phyloP scores from a whole-genome alignment of 257 asterid genomes.

The Ajuga chamaepitys region DNA sequence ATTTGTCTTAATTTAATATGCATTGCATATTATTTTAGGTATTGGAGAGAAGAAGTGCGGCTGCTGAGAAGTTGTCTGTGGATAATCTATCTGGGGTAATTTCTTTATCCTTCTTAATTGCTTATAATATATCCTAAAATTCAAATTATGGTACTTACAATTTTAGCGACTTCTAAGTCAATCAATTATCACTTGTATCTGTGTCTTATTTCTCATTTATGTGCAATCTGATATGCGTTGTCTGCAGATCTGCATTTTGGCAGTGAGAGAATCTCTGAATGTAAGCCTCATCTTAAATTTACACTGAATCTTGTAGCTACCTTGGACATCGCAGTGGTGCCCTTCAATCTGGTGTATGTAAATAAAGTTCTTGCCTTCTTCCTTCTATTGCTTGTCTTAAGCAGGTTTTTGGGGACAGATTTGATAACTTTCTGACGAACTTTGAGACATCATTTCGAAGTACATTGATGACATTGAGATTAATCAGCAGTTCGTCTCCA shows the following conservation, averaged over 20 bases:
- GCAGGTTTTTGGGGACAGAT: slow-evolving; percentile 51
- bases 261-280: slow-evolving; percentile 53
- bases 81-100: slow-evolving; percentile 67
- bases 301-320: background rate
- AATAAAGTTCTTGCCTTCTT: background rate
- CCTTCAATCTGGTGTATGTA: background rate
- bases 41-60: slow-evolving; percentile 49
- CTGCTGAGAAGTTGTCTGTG: slow-evolving; percentile 37
- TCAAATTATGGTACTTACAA: background rate
- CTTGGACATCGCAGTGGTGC: background rate
- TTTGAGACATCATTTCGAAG: slow-evolving; percentile 45
- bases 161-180: background rate
- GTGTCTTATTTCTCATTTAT: background rate
- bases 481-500: slow-evolving; percentile 43
- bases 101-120: slow-evolving; percentile 10
- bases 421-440: slow-evolving; percentile 30
- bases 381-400: slow-evolving; percentile 22
- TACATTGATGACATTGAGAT: slow-evolving; percentile 51
- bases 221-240: slow-evolving; percentile 11
- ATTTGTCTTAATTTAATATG: slow-evolving; percentile 4
- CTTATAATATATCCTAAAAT: background rate
- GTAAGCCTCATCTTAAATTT: slow-evolving; percentile 34
- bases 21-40: slow-evolving; percentile 38
- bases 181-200: background rate
- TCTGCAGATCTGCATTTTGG: slow-evolving; percentile 67